phyloP scores from a whole-genome alignment of 106 monocot species.

The Cymbidium sinense region DNA sequence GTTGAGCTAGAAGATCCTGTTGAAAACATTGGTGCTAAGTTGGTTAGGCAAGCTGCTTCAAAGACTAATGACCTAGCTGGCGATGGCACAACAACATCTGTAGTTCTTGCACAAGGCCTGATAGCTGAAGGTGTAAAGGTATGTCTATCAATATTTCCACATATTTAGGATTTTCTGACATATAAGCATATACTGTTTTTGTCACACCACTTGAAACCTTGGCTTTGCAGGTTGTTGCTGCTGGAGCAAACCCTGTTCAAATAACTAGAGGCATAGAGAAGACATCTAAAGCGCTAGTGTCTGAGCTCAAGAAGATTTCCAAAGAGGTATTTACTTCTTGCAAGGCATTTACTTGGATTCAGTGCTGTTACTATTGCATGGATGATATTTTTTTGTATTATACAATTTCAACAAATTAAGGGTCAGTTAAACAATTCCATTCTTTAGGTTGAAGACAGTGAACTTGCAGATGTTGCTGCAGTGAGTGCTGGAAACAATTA shows the following conservation, averaged over 20 bases:
- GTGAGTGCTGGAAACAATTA: too few relatives aligned
- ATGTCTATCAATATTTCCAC: constrained; percentile 9
- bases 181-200: too few relatives aligned
- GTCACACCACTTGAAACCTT: neutral
- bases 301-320: constrained; percentile 51
- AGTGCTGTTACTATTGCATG: neutral
- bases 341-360: neutral
- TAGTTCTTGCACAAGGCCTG: constrained; percentile 94
- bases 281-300: constrained; percentile 45
- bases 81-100: too few relatives aligned
- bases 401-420: neutral
- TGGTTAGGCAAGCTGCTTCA: too few relatives aligned
- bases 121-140: too few relatives aligned
- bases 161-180: too few relatives aligned
- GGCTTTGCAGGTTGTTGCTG: too few relatives aligned
- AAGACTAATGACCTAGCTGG: too few relatives aligned
- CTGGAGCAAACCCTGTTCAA: too few relatives aligned
- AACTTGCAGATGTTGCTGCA: constrained; percentile 93
- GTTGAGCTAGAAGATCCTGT: too few relatives aligned
- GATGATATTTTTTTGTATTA: neutral
- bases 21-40: too few relatives aligned
- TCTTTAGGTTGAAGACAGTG: constrained; percentile 86
- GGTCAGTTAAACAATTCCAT: neutral
- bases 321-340: constrained; percentile 36
- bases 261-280: too few relatives aligned